These are phyloP conservation scores for Pichia sp. DNA, from an alignment of 1,139 yeast species.

Conservation along the genomic window DNA sequence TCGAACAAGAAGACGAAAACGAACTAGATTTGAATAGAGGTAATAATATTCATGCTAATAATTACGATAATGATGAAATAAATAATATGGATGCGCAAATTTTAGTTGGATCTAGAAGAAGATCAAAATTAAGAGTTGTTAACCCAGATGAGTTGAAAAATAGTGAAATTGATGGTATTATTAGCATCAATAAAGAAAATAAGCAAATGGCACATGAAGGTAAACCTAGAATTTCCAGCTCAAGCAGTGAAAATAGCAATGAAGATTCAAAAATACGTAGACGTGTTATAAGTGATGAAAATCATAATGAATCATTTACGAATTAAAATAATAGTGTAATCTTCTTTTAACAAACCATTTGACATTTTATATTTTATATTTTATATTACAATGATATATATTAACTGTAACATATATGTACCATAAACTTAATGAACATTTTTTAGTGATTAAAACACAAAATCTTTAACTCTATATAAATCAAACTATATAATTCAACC, in stretches of 20 bases:
- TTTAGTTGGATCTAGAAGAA: slow-evolving; percentile 62
- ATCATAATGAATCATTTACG: not conserved
- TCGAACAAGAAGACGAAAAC: not conserved
- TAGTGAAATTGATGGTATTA: not conserved
- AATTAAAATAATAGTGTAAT: not conserved
- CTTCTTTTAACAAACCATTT: not conserved
- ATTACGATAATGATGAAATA: slow-evolving; percentile 28
- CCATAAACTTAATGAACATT: not conserved
- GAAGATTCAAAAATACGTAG: slow-evolving; percentile 6
- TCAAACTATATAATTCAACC: not conserved
- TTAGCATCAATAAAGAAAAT: not conserved
- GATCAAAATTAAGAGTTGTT: slow-evolving; percentile 54
- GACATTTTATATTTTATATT: no score
- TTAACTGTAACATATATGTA: not conserved
- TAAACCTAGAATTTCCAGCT: slow-evolving; percentile 12
- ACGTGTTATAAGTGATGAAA: slow-evolving; percentile 12
- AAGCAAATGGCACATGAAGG: slow-evolving; percentile 1
- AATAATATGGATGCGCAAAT: slow-evolving; percentile 63
- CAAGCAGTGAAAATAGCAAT: slow-evolving; percentile 9
- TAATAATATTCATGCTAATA: not conserved
- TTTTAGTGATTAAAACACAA: not conserved
- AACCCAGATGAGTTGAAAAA: slow-evolving; percentile 42
- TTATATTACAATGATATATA: not conserved
- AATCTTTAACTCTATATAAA: not conserved
- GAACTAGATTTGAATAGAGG: not conserved